A percentile compares a stretch with the other conserved stretches of the same genome.
phyloP scores from a whole-genome alignment of 139 green algal genomes.

The Picochlorum costavermella region DNA sequence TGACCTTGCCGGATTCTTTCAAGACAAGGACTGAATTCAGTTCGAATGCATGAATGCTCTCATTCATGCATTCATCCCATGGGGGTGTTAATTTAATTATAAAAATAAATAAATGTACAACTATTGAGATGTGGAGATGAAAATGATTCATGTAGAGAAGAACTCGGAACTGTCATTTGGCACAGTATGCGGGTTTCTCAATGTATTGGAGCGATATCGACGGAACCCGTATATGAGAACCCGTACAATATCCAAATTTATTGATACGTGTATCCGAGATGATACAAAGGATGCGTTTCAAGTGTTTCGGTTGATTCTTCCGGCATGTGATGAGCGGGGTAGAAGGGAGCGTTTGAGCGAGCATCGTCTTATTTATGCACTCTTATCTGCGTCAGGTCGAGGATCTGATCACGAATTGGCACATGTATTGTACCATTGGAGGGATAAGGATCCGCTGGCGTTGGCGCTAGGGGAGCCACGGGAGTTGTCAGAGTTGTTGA shows the following conservation, averaged over 20 bases:
- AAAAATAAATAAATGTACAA: too few species aligned
- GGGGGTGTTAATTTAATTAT: too few species aligned
- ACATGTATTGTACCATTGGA: not conserved
- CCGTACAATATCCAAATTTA: constrained; percentile 30
- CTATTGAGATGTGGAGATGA: too few species aligned
- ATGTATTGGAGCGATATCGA: not conserved
- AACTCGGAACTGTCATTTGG: constrained; percentile 2
- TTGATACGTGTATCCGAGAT: constrained; percentile 21
- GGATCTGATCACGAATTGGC: not conserved
- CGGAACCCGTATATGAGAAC: constrained; percentile 5
- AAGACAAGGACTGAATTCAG: too few species aligned
- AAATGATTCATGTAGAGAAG: not conserved
- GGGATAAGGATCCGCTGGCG: not conserved
- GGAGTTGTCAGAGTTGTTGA: not conserved
- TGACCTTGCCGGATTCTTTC: too few species aligned
- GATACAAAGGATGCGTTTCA: constrained; percentile 33
- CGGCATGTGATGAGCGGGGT: constrained; percentile 40
- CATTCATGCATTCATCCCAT: too few species aligned
- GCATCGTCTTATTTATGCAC: constrained; percentile 19
- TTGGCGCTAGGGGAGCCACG: not conserved
- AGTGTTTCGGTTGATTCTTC: constrained; percentile 55
- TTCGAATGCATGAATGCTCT: too few species aligned
- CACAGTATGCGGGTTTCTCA: not conserved
- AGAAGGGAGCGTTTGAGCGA: constrained; percentile 48
- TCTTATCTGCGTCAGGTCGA: not conserved